Base-by-base conservation (phyloP, 2,329 filamentous ascomycete species). In the Mycosphaerella sp. region DNA sequence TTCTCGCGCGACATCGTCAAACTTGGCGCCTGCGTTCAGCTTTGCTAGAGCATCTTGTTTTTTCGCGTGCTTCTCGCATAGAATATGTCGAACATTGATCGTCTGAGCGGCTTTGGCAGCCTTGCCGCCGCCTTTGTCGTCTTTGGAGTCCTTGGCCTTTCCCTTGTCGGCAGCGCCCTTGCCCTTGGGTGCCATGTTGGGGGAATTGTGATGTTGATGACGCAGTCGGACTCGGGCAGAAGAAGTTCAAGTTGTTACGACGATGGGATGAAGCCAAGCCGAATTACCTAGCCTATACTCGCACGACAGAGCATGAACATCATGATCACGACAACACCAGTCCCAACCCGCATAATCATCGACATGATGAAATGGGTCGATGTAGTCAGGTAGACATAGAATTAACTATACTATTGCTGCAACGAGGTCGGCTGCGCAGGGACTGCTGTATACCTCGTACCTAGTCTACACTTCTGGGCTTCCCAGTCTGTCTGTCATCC, bases 21-120 rank as follows among this genome's bases (percentile, higher is more conserved):
- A 90, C 61, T 85, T 87, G 44, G 75, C 75, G 1, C 85, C 84
- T 3, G 75, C 79, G 35, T 76, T 76, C 45, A 90, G 69, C 70
- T 87, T 85, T 50, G 77, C 78, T 13, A 89, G 67, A 0, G 86
- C 86, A 65, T 88, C 83, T 64, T 89, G 85, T 65, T 88, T 89
- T 68, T 84, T 87, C n/a, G 74, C 71, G 65, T 88, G 82, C 65
- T 90, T 90, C 66, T 84, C 83, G 62, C 86, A 89, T 72, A 87
- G 68, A 53, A 89, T 87, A 68, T 89, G 86, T 36, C 86, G 79
- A 46, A 86, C 84, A 63, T 87, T 87, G 71, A 89, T 86, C 52
- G 75, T 76, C 62, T 84, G 81, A 0, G 82, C 83, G 18, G 80
- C 72, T 64, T 84, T 85, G 57, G 79, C 68, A 47, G 66, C 66